These are phyloP conservation scores for Phytophthora pluvialis DNA, from an alignment of 352 stramenopile genomes.

Conservation along the genomic window DNA sequence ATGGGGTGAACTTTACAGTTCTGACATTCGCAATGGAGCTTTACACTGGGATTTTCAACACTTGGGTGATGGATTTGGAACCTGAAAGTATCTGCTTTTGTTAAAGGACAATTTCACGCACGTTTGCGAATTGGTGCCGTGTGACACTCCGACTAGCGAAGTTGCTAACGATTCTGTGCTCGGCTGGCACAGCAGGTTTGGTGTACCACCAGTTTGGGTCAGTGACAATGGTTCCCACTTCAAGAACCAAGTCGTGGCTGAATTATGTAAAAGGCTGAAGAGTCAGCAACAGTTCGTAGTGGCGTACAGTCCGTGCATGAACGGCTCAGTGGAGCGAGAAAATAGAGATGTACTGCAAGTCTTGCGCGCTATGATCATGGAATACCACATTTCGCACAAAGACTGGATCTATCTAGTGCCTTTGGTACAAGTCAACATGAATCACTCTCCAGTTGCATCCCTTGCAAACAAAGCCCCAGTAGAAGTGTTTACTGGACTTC, in stretches of 20 bases:
- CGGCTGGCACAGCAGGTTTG: slow-evolving; percentile 13
- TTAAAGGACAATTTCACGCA: slow-evolving; percentile 22
- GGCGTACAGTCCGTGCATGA: slow-evolving; percentile 3
- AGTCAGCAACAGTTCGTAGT: background rate
- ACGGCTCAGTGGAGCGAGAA: background rate
- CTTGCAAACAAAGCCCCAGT: background rate
- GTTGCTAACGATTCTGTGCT: slow-evolving; percentile 1
- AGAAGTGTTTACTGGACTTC: background rate
- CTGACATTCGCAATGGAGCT: slow-evolving; percentile 1
- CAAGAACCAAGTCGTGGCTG: slow-evolving; percentile 7
- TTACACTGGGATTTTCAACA: slow-evolving; percentile 9
- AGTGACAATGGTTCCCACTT: slow-evolving; percentile 12
- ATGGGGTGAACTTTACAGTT: slow-evolving; percentile 2
- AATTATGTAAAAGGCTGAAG: slow-evolving; percentile 5
- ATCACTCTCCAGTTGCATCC: background rate
- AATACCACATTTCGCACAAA: background rate
- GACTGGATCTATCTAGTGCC: slow-evolving; percentile 1
- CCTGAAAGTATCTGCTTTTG: slow-evolving; percentile 11
- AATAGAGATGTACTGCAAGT: slow-evolving; percentile 3
- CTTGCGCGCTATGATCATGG: background rate
- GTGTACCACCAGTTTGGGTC: slow-evolving; percentile 8
- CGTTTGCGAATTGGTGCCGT: slow-evolving; percentile 16
- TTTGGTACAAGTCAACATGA: slow-evolving; percentile 3
- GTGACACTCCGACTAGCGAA: slow-evolving; percentile 4
- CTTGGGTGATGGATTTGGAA: slow-evolving; percentile 5